Evolutionary conservation across 1,284 basidiomycete genomes (phyloP), one percentile per base, ranked within the genome.

Genomic region (Ganoderma leucocontextum): DNA sequence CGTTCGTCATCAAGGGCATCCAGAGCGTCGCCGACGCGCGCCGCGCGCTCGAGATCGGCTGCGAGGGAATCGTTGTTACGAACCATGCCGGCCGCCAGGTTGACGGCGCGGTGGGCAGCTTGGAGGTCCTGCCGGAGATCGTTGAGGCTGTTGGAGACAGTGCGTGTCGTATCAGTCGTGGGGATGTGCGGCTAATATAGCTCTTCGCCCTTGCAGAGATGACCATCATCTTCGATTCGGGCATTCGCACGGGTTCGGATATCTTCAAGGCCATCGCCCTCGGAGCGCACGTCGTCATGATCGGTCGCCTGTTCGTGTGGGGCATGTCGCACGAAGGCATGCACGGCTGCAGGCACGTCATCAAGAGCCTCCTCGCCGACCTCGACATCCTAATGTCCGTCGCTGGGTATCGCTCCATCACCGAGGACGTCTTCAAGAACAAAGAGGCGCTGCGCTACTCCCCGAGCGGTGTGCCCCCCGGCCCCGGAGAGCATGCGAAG

Each of bases 1-100:
- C 88, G 12, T 87, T 90, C 76, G 79, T 88, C 19, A 75, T 89
- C 70, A 90, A 90, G 78, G 88, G 84, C 63, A 88, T 88, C 35
- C 86, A 87, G 73, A 82, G 79, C 69, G 83, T 80, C 0, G 80
- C 82, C 36, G 87, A 88, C 74, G 87, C 86, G 4, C 69, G 77
- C 35, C 83, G 82, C 71, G 88, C 88, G 3, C 76, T 83, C 38
- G 83, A 87, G 38, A 67, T 83, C 19, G 87, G 88, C 0, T 87
- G 86, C 71, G 87, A 88, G 70, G 88, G 86, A 15, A 86, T 90
- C 68, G 85, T 89, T 22, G 87, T 85, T 33, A 85, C 82, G 41
- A 90, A 90, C 75, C 88, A 91, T 72, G 89, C 87, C 7, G 89
- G 87, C 0, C 77, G 89, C 52, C 88, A 89, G 77, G 86, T 89